Conservation (phyloP, 2,329 filamentous ascomycete species). For the Hirsutella rhossiliensis region DNA sequence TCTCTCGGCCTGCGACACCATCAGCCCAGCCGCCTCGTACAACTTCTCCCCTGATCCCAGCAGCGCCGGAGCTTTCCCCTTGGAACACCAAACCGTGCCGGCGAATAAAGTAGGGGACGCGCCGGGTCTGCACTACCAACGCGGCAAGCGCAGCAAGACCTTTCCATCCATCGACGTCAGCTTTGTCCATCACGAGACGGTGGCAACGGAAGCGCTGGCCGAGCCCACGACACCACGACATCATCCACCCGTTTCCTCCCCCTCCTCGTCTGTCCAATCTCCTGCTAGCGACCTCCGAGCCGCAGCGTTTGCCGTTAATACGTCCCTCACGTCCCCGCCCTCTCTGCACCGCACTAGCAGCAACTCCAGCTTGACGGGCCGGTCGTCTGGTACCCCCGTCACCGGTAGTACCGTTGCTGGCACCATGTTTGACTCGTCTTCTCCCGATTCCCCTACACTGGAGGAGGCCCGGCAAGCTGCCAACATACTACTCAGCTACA, state of each 20-base stretch:
- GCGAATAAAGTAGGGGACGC: conserved; percentile 17
- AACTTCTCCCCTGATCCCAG: conserved; percentile 64
- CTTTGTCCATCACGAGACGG: conserved; percentile 30
- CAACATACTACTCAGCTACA: conserved; percentile 70
- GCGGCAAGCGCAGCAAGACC: conserved; percentile 64
- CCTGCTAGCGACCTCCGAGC: conserved; percentile 32
- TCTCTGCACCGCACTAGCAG: conserved; percentile 20
- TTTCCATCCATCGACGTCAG: conserved; percentile 63
- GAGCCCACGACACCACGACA: conserved; percentile 40
- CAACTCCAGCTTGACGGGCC: conserved; percentile 20
- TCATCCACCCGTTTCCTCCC: conserved; percentile 30
- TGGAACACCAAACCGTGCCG: conserved; percentile 23
- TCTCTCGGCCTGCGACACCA: conserved; percentile 52
- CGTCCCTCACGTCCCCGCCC: conserved; percentile 26
- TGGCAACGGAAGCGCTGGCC: conserved; percentile 7
- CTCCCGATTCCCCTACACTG: conserved; percentile 59
- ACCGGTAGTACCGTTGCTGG: conserved; percentile 4
- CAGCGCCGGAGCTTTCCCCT: conserved; percentile 45
- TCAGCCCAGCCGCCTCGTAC: conserved; percentile 66
- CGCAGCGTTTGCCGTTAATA: conserved; percentile 31
- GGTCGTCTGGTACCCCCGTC: conserved; percentile 9
- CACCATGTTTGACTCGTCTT: conserved; percentile 31
- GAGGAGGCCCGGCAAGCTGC: conserved; percentile 78
- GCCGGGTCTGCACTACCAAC: conserved; percentile 55
- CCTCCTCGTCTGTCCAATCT: conserved; percentile 40